These are phyloP conservation scores for Penicillium sp. DNA, from an alignment of 2,329 filamentous ascomycete genomes.

Conservation along the genomic window DNA sequence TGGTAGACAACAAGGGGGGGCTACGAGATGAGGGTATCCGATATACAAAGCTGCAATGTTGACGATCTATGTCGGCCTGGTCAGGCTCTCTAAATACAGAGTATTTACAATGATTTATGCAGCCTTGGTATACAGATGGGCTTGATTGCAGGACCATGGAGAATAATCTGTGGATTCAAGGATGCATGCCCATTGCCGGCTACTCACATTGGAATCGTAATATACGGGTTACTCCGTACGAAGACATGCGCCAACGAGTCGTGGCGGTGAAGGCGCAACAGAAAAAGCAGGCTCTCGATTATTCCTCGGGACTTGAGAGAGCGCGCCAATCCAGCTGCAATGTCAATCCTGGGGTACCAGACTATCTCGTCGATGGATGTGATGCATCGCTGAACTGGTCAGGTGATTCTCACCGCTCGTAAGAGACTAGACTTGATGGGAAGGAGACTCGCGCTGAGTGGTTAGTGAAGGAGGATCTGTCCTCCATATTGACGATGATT, in stretches of 20 bases:
- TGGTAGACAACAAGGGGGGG: too few relatives aligned
- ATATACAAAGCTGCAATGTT: neutral
- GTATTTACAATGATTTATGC: too few relatives aligned
- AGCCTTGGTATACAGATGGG: neutral
- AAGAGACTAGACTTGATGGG: neutral
- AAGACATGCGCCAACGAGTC: neutral
- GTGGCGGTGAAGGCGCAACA: conserved; percentile 8
- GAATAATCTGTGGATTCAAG: neutral
- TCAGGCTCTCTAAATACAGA: too few relatives aligned
- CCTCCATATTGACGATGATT: neutral
- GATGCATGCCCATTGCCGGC: too few relatives aligned
- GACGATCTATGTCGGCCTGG: neutral
- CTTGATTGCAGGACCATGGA: neutral
- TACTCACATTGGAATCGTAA: too few relatives aligned
- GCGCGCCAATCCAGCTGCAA: conserved; percentile 11
- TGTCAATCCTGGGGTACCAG: conserved; percentile 25
- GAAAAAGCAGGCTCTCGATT: neutral
- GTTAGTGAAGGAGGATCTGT: neutral
- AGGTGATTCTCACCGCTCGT: conserved; percentile 14
- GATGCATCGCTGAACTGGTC: conserved; percentile 8
- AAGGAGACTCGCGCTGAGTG: neutral
- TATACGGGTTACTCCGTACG: too few relatives aligned
- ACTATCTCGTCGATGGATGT: conserved; percentile 1
- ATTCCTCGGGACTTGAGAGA: neutral
- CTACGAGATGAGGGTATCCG: neutral